These are phyloP conservation scores for Tetrahymena elliotti DNA, from an alignment of 73 alveolate species.

Conservation along the genomic window DNA sequence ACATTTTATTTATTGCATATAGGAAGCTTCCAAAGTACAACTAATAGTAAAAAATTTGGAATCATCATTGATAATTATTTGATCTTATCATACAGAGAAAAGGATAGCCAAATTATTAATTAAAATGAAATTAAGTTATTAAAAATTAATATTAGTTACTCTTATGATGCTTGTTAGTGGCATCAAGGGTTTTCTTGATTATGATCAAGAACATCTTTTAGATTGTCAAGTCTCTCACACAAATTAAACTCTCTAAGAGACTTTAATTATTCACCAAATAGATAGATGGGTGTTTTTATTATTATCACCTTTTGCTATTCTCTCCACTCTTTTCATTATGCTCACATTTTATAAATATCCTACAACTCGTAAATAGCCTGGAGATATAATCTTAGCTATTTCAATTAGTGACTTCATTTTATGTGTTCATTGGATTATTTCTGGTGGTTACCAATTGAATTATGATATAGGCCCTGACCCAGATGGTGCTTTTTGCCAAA, in stretches of 20 bases:
- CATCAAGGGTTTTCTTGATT: not conserved
- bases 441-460: not conserved
- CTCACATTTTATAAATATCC: constrained; percentile 25
- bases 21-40: not conserved
- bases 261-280: not conserved
- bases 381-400: constrained; percentile 29
- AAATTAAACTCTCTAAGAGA: not conserved
- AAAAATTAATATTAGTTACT: not conserved
- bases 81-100: not conserved
- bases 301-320: constrained; percentile 35
- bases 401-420: constrained; percentile 21
- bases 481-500: constrained; percentile 19
- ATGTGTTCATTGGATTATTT: constrained; percentile 33
- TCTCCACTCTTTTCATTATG: constrained; percentile 25
- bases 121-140: not conserved
- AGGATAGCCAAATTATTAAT: not conserved
- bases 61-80: not conserved
- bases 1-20: too few relatives aligned
- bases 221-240: not conserved
- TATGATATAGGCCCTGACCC: not conserved
- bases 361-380: constrained; percentile 28
- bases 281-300: not conserved
- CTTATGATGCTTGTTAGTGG: not conserved
- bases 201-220: not conserved
- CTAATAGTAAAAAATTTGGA: not conserved